Conservation (phyloP, 495 filamentous ascomycete species). For the Penicillium subrubescens region DNA sequence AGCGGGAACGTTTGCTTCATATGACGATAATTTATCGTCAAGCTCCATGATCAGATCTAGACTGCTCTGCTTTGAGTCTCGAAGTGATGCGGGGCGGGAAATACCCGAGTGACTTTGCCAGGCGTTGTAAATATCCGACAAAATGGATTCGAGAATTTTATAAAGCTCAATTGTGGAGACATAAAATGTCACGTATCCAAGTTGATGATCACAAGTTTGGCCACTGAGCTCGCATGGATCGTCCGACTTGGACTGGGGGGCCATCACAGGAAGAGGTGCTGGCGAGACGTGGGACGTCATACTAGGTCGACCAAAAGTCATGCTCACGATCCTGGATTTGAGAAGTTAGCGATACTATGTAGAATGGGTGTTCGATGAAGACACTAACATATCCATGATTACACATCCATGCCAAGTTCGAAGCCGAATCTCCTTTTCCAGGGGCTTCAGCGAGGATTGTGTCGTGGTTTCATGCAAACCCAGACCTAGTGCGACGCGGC, state of each 20-base stretch:
- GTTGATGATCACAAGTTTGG: constrained; percentile 25
- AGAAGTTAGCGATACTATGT: background rate
- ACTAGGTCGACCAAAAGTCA: constrained; percentile 51
- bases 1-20: constrained; percentile 36
- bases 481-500: constrained; percentile 48
- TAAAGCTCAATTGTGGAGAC: constrained; percentile 45
- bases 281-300: constrained; percentile 43
- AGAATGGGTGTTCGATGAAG: background rate
- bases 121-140: constrained; percentile 47
- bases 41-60: constrained; percentile 45
- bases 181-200: constrained; percentile 40
- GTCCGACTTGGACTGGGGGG: constrained; percentile 8
- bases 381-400: constrained; percentile 47
- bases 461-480: constrained; percentile 45
- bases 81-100: constrained; percentile 11
- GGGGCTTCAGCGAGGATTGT: constrained; percentile 22
- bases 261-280: constrained; percentile 35
- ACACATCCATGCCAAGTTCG: constrained; percentile 54
- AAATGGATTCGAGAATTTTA: constrained; percentile 44
- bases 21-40: constrained; percentile 40
- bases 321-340: constrained; percentile 43
- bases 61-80: constrained; percentile 24
- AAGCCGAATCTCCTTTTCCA: constrained; percentile 46
- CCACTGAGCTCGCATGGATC: constrained; percentile 28
- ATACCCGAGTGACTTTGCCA: constrained; percentile 30